A percentile compares a stretch with the other conserved stretches of the same genome.
These are phyloP conservation scores for Endoconidiophora laricicola DNA, from an alignment of 2,329 filamentous ascomycete genomes.

Conservation along the genomic window DNA sequence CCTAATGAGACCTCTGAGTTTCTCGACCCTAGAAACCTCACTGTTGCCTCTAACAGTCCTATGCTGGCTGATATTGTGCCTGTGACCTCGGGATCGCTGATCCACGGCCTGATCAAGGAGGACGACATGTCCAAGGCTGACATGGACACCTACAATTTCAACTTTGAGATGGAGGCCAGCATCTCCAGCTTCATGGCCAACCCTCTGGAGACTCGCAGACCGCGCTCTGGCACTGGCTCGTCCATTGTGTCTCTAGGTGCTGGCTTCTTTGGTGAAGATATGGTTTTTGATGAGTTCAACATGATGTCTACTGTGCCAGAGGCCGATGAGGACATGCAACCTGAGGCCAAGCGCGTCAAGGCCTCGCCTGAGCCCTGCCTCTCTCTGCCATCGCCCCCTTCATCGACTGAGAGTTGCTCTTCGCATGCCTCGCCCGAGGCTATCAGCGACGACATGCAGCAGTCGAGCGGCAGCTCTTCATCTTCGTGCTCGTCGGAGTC, in stretches of 20 bases:
- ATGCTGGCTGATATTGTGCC: constrained; percentile 15
- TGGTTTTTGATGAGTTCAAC: constrained; percentile 27
- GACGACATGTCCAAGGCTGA: constrained; percentile 30
- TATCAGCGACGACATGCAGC: constrained; percentile 16
- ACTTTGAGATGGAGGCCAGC: constrained; percentile 21
- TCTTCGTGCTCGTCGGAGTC: constrained; percentile 23
- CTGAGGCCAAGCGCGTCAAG: constrained; percentile 38
- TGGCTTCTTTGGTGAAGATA: constrained; percentile 63
- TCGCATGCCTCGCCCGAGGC: background rate
- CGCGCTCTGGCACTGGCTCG: constrained; percentile 50
- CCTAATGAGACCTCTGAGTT: constrained; percentile 64
- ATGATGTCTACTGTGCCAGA: background rate
- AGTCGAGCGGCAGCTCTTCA: constrained; percentile 19
- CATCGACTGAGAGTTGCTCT: constrained; percentile 14
- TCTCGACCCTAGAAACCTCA: constrained; percentile 82
- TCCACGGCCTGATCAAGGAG: constrained; percentile 42
- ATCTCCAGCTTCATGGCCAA: constrained; percentile 37
- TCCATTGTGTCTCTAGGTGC: constrained; percentile 53
- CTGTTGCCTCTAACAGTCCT: constrained; percentile 40
- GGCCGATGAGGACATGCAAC: constrained; percentile 22
- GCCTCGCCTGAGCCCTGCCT: constrained; percentile 22
- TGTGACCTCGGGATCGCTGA: constrained; percentile 40
- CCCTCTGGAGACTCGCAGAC: constrained; percentile 37
- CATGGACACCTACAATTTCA: constrained; percentile 16
- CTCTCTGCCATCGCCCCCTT: constrained; percentile 29